phyloP scores from a whole-genome alignment of 2,329 filamentous ascomycete genomes.

The Fusarium sp. region DNA sequence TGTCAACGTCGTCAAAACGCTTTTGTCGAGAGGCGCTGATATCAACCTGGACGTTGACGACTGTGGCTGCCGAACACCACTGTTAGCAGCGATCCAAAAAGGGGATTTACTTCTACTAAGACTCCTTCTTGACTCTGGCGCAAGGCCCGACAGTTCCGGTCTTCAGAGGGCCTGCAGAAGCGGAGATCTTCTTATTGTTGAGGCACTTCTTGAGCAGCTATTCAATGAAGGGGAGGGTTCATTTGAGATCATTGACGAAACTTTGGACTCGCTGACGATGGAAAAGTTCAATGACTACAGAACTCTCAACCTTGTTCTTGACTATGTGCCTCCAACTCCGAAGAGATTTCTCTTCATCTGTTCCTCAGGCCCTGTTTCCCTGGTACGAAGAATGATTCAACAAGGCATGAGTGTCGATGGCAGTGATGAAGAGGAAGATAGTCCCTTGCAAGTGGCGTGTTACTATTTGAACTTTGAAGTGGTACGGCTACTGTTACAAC shows the following conservation, averaged over 20 bases:
- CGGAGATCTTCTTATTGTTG: neutral
- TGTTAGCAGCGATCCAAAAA: neutral
- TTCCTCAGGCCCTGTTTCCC: neutral
- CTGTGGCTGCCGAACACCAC: neutral
- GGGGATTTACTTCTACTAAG: neutral
- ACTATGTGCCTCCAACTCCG: neutral
- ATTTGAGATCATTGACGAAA: neutral
- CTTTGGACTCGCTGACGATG: neutral
- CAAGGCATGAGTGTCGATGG: neutral
- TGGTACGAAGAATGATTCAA: neutral
- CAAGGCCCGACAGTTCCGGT: neutral
- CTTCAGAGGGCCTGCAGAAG: neutral
- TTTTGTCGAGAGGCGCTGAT: conserved; percentile 2
- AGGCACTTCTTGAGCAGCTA: neutral
- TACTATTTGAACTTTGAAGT: neutral
- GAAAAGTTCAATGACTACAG: neutral
- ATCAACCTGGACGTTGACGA: neutral
- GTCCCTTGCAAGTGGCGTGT: neutral
- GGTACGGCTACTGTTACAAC: neutral
- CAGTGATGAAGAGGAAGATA: neutral
- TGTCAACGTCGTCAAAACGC: neutral
- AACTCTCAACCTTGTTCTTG: neutral
- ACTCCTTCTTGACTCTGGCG: neutral
- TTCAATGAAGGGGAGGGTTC: neutral
- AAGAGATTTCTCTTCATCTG: neutral